phyloP scores from a whole-genome alignment of 148 eudicot species.

The Hydrangea macrophylla region DNA sequence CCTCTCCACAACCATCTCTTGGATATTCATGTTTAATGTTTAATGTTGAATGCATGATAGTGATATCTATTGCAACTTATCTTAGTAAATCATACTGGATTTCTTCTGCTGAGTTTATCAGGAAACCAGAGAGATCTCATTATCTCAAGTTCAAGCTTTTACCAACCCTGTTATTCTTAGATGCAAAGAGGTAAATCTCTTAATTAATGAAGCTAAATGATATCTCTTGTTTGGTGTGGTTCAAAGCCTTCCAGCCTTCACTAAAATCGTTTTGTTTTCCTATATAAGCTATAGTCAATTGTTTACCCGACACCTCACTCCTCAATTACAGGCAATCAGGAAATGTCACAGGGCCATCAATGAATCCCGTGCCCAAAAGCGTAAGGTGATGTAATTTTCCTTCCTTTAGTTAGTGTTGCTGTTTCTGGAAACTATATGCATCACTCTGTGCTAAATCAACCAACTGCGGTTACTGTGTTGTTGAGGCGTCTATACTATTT shows the following conservation, averaged over 20 bases:
- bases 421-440: not conserved
- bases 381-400: slow-evolving; percentile 60
- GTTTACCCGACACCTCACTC: not conserved
- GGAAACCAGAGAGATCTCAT: slow-evolving; percentile 84
- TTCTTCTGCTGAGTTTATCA: slow-evolving; percentile 34
- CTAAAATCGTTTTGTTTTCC: slow-evolving; percentile 1
- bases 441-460: not conserved
- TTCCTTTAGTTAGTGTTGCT: slow-evolving; percentile 1
- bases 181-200: slow-evolving; percentile 77
- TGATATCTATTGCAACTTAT: not conserved
- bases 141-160: slow-evolving; percentile 63
- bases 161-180: slow-evolving; percentile 59
- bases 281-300: not conserved
- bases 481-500: not conserved
- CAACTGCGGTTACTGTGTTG: not conserved
- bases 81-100: slow-evolving; percentile 3
- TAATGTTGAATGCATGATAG: not conserved
- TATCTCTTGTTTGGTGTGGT: not conserved
- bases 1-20: not conserved
- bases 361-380: slow-evolving; percentile 94
- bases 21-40: not conserved
- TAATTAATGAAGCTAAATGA: not conserved
- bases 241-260: not conserved
- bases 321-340: slow-evolving; percentile 67
- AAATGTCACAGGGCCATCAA: slow-evolving; percentile 93